phyloP scores from a whole-genome alignment of 768 basidiomycete genomes.

The Trametes elegans region DNA sequence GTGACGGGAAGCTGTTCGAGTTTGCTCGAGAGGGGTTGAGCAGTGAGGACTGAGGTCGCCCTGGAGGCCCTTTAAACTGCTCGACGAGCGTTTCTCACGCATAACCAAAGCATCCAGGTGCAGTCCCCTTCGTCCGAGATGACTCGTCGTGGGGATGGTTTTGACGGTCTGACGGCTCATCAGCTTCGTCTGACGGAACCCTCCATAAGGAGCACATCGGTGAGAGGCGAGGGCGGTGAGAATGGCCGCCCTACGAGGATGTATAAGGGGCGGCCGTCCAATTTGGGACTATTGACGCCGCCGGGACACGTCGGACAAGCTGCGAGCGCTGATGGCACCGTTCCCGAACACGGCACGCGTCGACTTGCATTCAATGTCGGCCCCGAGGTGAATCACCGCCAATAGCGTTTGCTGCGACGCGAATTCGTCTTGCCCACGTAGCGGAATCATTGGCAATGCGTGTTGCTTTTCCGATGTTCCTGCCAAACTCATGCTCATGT shows the following conservation, averaged over 20 bases:
- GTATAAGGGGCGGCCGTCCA: slow-evolving; percentile 1
- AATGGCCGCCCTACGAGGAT: not conserved
- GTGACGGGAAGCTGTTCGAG: not conserved
- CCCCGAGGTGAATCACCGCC: not conserved
- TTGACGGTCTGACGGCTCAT: not conserved
- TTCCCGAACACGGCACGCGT: not conserved
- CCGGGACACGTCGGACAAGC: not conserved
- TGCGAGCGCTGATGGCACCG: slow-evolving; percentile 1
- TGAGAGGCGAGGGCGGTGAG: not conserved
- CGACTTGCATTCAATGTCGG: not conserved
- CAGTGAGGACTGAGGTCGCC: not conserved
- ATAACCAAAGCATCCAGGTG: not conserved
- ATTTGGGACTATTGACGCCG: not conserved
- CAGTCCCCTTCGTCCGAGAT: not conserved
- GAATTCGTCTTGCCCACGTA: not conserved
- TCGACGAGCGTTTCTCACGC: not conserved
- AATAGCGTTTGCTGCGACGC: not conserved
- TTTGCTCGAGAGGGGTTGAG: not conserved
- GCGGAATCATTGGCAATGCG: not conserved
- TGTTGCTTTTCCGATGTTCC: no score
- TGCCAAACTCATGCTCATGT: no score
- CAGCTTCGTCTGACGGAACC: not conserved
- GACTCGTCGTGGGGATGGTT: slow-evolving; percentile 3
- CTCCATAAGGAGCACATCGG: not conserved
- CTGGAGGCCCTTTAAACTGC: not conserved